Conservation (phyloP, 2,329 filamentous ascomycete species). For the Parastagonospora avenae region DNA sequence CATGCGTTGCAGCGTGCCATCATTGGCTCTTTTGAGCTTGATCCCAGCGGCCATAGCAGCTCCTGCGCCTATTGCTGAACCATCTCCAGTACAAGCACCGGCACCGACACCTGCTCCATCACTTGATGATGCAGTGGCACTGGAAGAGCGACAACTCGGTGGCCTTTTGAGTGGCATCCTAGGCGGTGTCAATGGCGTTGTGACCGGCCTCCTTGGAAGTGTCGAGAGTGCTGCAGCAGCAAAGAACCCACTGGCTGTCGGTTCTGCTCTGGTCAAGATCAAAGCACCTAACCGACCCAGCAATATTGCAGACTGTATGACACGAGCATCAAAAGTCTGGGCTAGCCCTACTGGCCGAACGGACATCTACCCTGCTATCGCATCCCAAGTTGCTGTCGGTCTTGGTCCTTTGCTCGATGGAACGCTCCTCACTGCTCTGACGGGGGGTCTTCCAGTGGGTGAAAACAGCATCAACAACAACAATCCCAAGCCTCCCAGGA, state of each 20-base stretch:
- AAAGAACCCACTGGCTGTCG: slow-evolving; percentile 12
- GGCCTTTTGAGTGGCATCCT: slow-evolving; percentile 9
- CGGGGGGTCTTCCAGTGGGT: slow-evolving; percentile 18
- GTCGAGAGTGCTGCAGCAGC: slow-evolving; percentile 20
- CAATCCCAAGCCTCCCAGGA: slow-evolving; percentile 18
- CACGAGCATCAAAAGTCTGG: slow-evolving; percentile 18
- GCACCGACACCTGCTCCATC: slow-evolving; percentile 6
- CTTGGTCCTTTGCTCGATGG: slow-evolving; percentile 19
- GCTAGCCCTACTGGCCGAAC: slow-evolving; percentile 17
- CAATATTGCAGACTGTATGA: slow-evolving; percentile 14
- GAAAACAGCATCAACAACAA: slow-evolving; percentile 31
- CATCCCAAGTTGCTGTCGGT: slow-evolving; percentile 26
- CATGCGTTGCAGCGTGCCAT: neutral
- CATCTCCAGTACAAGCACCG: neutral
- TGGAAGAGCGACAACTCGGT: slow-evolving; percentile 17
- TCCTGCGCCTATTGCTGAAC: slow-evolving; percentile 5
- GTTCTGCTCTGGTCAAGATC: slow-evolving; percentile 17
- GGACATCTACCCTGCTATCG: slow-evolving; percentile 23
- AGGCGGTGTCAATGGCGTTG: slow-evolving; percentile 8
- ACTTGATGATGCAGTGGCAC: slow-evolving; percentile 4
- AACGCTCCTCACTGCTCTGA: slow-evolving; percentile 17
- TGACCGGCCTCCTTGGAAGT: slow-evolving; percentile 13
- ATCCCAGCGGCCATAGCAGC: slow-evolving; percentile 4
- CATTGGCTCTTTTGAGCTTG: slow-evolving; percentile 2
- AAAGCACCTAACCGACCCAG: slow-evolving; percentile 21